These are phyloP conservation scores for Russula virescens DNA, from an alignment of 768 basidiomycete species.

Conservation along the genomic window DNA sequence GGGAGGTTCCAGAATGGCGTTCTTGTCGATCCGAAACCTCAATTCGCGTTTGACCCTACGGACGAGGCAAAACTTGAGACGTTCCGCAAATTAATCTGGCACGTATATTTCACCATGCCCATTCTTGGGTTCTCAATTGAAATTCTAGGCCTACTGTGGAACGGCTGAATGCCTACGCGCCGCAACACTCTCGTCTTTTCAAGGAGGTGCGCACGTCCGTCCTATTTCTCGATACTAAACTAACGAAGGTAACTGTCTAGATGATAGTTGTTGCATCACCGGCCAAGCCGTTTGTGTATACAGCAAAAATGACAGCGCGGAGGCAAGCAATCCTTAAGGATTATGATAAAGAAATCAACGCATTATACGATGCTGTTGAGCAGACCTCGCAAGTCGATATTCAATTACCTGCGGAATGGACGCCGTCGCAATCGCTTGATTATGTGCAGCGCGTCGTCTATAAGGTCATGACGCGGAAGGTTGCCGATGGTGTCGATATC, in stretches of 20 bases:
- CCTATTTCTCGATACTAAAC: background rate
- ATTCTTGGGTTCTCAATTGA: background rate
- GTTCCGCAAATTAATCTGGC: slow-evolving; percentile 26
- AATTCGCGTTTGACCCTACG: slow-evolving; percentile 26
- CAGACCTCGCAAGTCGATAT: slow-evolving; percentile 31
- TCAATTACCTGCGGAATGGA: slow-evolving; percentile 29
- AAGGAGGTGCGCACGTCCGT: slow-evolving; percentile 35
- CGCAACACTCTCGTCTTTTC: slow-evolving; percentile 42
- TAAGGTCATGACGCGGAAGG: slow-evolving; percentile 29
- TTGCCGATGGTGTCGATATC: slow-evolving; percentile 35
- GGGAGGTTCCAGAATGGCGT: slow-evolving; percentile 32
- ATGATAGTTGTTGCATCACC: slow-evolving; percentile 41
- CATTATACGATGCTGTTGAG: slow-evolving; percentile 33
- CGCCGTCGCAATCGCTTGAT: slow-evolving; percentile 20
- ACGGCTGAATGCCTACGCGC: slow-evolving; percentile 37
- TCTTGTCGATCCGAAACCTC: slow-evolving; percentile 30
- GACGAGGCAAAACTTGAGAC: slow-evolving; percentile 25
- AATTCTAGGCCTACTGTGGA: slow-evolving; percentile 38
- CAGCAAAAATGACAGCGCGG: slow-evolving; percentile 37
- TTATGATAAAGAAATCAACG: slow-evolving; percentile 40
- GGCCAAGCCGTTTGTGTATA: slow-evolving; percentile 39
- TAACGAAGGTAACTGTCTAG: slow-evolving; percentile 24
- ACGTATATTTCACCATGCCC: background rate
- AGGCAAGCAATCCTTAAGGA: slow-evolving; percentile 34
- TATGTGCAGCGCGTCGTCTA: slow-evolving; percentile 35